Evolutionary conservation across 1,284 basidiomycete genomes (phyloP), one percentile per base, ranked within the genome.

Genomic region (Puccinia brachypodii): DNA sequence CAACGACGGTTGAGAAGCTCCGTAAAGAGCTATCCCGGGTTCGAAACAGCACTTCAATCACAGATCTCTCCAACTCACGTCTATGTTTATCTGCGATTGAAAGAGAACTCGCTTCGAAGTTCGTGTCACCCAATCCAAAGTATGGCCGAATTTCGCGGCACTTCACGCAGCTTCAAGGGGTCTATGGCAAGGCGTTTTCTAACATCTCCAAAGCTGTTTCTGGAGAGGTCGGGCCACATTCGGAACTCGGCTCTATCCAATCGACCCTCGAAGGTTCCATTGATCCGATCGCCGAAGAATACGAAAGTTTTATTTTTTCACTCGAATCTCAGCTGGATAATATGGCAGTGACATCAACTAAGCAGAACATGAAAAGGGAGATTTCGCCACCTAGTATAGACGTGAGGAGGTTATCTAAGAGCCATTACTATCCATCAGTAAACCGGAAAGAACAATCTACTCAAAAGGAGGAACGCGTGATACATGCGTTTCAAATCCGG

Each of bases 121-220:
- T 36, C 42, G 31, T 13, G 8, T 68, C 36, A 53, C 25, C 44
- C 16, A 72, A 53, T 31, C 0, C 69, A n/a, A 72, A 53, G 69
- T 53, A 50, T 72, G 44, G 69, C 28, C 69, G 50, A 25, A 28
- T 72, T 53, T 72, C 69, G 0, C 69, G 69, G 69, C 44, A 72
- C 69, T 72, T 72, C 28, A 53, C 33, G 8, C 42, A 50, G 33
- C 69, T 72, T 33, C 69, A 72, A 72, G 69, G 69, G 44, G 42
- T 33, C 33, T 72, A 72, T 19, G 69, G 42, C 16, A 72, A 53
- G 8, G 69, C 69, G 42, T 72, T 72, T 25, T 72, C 69, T 19
- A 44, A 72, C 14, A 72, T 72, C 33, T 72, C 33, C 13, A 47
- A 72, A 44, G 44, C 44, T 31, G 69, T 25, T 53, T 72, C 69